Base-by-base conservation (phyloP, 148 eudicot species). In the Bassia scoparia region DNA sequence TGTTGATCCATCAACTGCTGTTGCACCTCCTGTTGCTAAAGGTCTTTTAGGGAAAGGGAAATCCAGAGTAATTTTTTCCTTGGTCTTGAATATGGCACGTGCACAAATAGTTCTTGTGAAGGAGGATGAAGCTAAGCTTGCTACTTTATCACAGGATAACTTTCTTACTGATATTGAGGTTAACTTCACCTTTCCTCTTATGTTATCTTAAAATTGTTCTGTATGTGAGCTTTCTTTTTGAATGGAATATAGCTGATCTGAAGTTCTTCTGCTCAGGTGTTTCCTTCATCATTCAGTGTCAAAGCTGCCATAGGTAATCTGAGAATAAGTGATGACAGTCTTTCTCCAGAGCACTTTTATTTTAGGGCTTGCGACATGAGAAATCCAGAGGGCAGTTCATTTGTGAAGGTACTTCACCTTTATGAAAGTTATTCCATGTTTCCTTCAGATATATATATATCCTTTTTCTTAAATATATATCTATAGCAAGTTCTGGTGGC, bases 311-410 rank as follows among this genome's bases (percentile, higher is more conserved):
- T 94, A 44, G 98, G 98, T 76, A 94, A 94, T 83, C 87, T 94
- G 78, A 86, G 89, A 78, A 94, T 94, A 68, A 88, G 96, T 75
- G 98, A 94, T 73, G 97, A 89, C 74, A 91, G 97, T 81, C 93
- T 94, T 76, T 82, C 75, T n/a, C 78, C 78, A 27, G 82, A 81
- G 62, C 98, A 94, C 84, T 81, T 72, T 18, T 94, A 94, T 83
- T 94, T 83, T 83, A 87, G 97, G 97, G 91, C 86, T 29, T 91
- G 97, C 80, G 96, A 94, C 79, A 94, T 94, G 98, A 84, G 98
- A 65, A 94, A 94, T 84, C 96, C 96, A 41, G 98, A 97, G 69
- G 97, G 98, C 79, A 94, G 88, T 82, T 94, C 98, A 69, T 94
- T 94, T 83, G 97, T 94, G 55, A 93, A 94, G 98, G 98, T 94